Evolutionary conservation across 1,284 basidiomycete species (phyloP).

Genomic region (Microbotryum violaceum): DNA sequence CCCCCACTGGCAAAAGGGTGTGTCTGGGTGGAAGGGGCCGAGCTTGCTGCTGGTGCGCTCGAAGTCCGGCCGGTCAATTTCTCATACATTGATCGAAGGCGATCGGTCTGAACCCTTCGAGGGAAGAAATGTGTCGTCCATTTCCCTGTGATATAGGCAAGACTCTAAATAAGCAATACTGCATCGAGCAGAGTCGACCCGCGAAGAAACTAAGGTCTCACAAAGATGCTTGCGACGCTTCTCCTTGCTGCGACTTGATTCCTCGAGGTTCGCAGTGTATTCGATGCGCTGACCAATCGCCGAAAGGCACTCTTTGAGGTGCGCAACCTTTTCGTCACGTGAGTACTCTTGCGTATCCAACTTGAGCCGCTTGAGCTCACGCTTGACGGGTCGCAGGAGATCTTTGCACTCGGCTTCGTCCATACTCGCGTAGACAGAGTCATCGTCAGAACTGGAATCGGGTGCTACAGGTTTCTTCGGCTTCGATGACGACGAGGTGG

Average conservation of each 20-base stretch:
- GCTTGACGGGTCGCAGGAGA: conserved; percentile 90
- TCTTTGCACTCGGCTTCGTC: conserved; percentile 93
- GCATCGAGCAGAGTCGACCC: background rate
- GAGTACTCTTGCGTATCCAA: conserved; percentile 83
- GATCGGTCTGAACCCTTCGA: conserved; percentile 1
- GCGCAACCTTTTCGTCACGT: conserved; percentile 87
- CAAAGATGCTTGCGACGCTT: conserved; percentile 90
- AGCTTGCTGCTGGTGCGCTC: too few species aligned
- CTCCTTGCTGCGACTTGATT: conserved; percentile 63
- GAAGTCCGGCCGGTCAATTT: too few species aligned
- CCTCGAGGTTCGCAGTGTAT: conserved; percentile 66
- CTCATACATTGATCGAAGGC: too few species aligned
- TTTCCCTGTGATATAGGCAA: conserved; percentile 13
- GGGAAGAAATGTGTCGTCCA: conserved; percentile 31
- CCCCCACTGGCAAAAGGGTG: too few species aligned
- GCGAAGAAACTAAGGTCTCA: conserved; percentile 50
- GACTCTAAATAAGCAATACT: background rate
- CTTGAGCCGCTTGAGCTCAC: conserved; percentile 94
- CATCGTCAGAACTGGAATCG: conserved; percentile 38
- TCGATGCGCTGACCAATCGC: conserved; percentile 92
- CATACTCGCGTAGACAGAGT: conserved; percentile 51
- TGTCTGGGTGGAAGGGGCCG: too few species aligned
- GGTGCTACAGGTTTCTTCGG: conserved; percentile 38
- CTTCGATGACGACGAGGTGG: conserved; percentile 46
- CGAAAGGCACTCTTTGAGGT: conserved; percentile 89